These are phyloP conservation scores for Coprinopsis cinerea DNA, from an alignment of 768 basidiomycete genomes.

Conservation along the genomic window DNA sequence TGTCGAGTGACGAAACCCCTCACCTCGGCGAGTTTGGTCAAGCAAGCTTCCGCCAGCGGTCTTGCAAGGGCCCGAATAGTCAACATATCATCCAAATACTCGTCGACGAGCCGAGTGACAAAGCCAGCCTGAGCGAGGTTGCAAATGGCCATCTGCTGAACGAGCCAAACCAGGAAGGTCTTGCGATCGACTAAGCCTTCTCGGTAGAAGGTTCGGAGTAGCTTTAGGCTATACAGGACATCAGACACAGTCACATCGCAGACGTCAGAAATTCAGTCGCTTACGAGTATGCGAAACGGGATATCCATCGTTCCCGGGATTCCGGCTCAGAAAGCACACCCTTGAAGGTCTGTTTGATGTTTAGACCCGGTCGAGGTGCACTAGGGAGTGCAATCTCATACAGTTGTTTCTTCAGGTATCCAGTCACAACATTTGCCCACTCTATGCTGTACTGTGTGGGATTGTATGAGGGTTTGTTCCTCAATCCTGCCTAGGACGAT, in stretches of 20 bases:
- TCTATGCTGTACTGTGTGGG: conserved; percentile 81
- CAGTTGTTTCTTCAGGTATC: conserved; percentile 80
- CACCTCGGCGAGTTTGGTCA: conserved; percentile 65
- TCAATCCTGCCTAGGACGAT: conserved; percentile 54
- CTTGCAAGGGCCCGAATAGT: conserved; percentile 60
- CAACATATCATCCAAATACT: conserved; percentile 70
- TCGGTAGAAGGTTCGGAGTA: conserved; percentile 70
- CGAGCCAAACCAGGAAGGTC: conserved; percentile 74
- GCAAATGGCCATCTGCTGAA: conserved; percentile 68
- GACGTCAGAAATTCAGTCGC: neutral
- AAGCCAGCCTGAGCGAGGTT: conserved; percentile 82
- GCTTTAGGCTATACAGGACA: conserved; percentile 44
- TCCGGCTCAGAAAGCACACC: conserved; percentile 71
- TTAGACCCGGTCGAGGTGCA: conserved; percentile 67
- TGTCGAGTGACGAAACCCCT: neutral
- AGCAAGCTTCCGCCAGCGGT: conserved; percentile 67
- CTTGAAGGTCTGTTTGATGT: conserved; percentile 82
- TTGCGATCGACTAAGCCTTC: conserved; percentile 78
- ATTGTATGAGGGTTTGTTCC: conserved; percentile 76
- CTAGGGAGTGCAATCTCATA: conserved; percentile 74
- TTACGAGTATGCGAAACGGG: conserved; percentile 75
- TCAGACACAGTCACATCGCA: neutral
- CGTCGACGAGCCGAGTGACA: conserved; percentile 67
- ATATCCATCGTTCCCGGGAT: conserved; percentile 69
- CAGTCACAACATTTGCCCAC: conserved; percentile 77